A percentile compares a stretch with the other conserved stretches of the same genome.
Conservation (phyloP, 441 rosid genomes). For the Adansonia grandidieri region DNA sequence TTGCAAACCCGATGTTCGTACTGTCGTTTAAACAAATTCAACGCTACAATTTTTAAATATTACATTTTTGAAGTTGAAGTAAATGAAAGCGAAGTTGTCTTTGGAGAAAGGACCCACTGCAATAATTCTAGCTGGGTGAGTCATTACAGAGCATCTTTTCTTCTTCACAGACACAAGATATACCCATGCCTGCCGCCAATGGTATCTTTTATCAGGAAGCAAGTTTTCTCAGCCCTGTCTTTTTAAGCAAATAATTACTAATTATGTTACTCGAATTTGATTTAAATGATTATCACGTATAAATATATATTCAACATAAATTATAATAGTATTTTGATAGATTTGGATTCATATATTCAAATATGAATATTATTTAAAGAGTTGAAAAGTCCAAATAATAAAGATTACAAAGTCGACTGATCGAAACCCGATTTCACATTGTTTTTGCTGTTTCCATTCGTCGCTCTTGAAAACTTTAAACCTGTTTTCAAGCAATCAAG, state of each 20-base stretch:
- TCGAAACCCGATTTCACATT: too few relatives aligned
- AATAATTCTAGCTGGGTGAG: neutral
- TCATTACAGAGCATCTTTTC: neutral
- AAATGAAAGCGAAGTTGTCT: too few relatives aligned
- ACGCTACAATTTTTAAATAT: neutral
- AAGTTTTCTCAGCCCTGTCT: neutral
- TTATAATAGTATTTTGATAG: too few relatives aligned
- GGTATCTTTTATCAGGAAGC: neutral
- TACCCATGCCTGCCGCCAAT: neutral
- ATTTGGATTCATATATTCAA: too few relatives aligned
- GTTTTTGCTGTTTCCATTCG: neutral
- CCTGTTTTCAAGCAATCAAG: neutral
- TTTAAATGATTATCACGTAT: too few relatives aligned
- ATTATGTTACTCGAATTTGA: too few relatives aligned
- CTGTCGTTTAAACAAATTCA: neutral
- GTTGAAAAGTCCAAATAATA: neutral
- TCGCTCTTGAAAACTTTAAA: neutral
- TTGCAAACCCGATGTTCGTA: neutral
- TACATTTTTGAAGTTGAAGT: neutral
- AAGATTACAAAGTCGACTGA: neutral
- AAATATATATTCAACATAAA: too few relatives aligned
- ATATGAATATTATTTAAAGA: neutral
- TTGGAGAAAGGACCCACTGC: neutral
- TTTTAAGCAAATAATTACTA: too few relatives aligned
- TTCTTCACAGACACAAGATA: neutral